Evolutionary conservation across 2,329 filamentous ascomycete species (phyloP), one percentile per base, ranked within the genome.

Genomic region (Beauveria rudraprayagi): DNA sequence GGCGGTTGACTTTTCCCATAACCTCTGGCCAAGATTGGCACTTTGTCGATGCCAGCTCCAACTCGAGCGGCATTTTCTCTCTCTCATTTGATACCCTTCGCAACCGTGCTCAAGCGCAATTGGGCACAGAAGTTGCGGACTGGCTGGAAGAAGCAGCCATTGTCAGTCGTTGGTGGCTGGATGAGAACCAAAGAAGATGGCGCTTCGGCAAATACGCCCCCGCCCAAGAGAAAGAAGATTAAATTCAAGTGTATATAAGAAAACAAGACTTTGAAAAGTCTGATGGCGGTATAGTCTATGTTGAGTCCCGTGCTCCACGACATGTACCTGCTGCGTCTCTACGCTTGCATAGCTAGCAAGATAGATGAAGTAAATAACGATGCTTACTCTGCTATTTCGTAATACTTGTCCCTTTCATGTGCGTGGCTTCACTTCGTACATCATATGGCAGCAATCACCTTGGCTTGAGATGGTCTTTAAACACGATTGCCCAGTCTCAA

Each of bases 141-240:
- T 63, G 61, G 61, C 34, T 56, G 17, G 61, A 74, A 62, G 70
- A 72, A 51, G 73, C 69, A 0, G 68, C 71, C 5, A 70, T 71
- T 41, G 63, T 73, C 17, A 69, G 69, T 4, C 65, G 70, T 19
- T 74, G 72, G 71, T 74, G 71, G 65, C 69, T 73, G 3, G 71
- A 73, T 51, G 72, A 74, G 61, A 73, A 74, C 57, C 67, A 68
- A 63, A 73, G 69, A 60, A 67, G 72, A 55, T 74, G 71, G 71
- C 70, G 68, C 57, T 72, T 71, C 63, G 68, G 62, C 17, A 62
- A 61, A 43, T 63, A 67, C 9, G 40, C 58, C 17, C 26, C 30
- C 16, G 40, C 9, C 16, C 19, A 60, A 26, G 30, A 60, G 5
- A 48, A 60, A 26, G 40, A 60, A 10, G 37, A 51, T 40, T 60